phyloP scores from a whole-genome alignment of 768 basidiomycete species.

The Podaxis carcinomalis region DNA sequence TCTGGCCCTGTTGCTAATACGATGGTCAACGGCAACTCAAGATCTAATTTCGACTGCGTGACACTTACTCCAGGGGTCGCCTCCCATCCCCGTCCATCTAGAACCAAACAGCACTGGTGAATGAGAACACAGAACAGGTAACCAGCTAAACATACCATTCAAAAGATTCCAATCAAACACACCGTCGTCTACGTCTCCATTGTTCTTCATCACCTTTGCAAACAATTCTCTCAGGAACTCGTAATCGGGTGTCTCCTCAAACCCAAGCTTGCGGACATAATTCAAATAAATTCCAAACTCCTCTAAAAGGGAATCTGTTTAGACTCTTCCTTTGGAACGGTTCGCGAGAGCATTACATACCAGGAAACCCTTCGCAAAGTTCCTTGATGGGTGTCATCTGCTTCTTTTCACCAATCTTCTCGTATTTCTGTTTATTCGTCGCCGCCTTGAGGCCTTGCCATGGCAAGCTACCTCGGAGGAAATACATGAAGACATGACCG shows the following conservation, averaged over 20 bases:
- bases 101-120: constrained; percentile 7
- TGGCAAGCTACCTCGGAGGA: constrained; percentile 91
- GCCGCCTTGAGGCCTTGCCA: constrained; percentile 99
- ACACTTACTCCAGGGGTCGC: constrained; percentile 33
- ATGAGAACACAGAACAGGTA: neutral
- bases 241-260: constrained; percentile 99
- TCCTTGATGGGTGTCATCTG: constrained; percentile 98
- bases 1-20: constrained; percentile 44
- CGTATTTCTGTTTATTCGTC: constrained; percentile 99
- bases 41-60: constrained; percentile 29
- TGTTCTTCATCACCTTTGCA: constrained; percentile 88
- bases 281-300: constrained; percentile 99
- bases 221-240: constrained; percentile 96
- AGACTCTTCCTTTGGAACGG: constrained; percentile 3
- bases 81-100: constrained; percentile 95
- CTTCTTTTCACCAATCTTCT: constrained; percentile 99
- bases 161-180: constrained; percentile 96
- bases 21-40: neutral
- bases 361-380: constrained; percentile 92
- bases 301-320: constrained; percentile 46
- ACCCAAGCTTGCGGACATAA: constrained; percentile 98
- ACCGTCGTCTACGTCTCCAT: constrained; percentile 87
- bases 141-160: constrained; percentile 50
- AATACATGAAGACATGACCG: constrained; percentile 99
- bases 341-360: constrained; percentile 35